Percentiles rank a stretch among this genome's conserved stretches.
These are phyloP conservation scores for Plasmodium gallinaceum DNA, from an alignment of 169 alveolate genomes.

Conservation along the genomic window DNA sequence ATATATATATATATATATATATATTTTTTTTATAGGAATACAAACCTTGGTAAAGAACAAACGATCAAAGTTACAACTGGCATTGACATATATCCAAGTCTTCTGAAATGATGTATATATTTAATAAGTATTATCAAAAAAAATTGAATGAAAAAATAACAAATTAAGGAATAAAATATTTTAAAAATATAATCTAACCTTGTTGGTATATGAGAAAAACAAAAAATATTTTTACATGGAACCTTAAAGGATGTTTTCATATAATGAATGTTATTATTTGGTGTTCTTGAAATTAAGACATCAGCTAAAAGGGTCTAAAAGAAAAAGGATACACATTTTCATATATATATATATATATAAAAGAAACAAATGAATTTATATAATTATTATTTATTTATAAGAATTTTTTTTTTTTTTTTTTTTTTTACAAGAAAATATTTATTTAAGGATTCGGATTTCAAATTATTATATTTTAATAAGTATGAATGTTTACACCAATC, in stretches of 20 bases:
- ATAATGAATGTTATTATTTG: constrained; percentile 43
- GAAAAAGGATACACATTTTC: neutral
- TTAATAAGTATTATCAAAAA: too few species aligned
- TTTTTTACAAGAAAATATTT: constrained; percentile 71
- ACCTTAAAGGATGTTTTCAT: constrained; percentile 78
- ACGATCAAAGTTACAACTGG: constrained; percentile 84
- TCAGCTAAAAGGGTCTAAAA: constrained; percentile 81
- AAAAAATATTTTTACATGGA: constrained; percentile 81
- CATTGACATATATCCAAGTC: constrained; percentile 85
- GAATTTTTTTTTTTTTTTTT: neutral
- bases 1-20: constrained; percentile 9
- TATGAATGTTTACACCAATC: constrained; percentile 90
- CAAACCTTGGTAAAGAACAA: constrained; percentile 82
- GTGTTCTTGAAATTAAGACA: constrained; percentile 80
- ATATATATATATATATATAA: constrained; percentile 12
- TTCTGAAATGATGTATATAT: constrained; percentile 24
- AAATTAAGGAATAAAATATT: neutral
- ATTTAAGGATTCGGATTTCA: constrained; percentile 83
- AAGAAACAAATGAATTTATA: neutral
- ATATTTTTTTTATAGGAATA: constrained; percentile 1
- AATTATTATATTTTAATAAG: constrained; percentile 88
- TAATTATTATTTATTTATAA: neutral
- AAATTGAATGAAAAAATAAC: neutral
- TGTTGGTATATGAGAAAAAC: constrained; percentile 85
- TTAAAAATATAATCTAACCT: constrained; percentile 18